Percentiles rank a stretch among this genome's conserved stretches.
Conservation (phyloP, 208 protist species). For the Trypanosomatidae sp. region DNA sequence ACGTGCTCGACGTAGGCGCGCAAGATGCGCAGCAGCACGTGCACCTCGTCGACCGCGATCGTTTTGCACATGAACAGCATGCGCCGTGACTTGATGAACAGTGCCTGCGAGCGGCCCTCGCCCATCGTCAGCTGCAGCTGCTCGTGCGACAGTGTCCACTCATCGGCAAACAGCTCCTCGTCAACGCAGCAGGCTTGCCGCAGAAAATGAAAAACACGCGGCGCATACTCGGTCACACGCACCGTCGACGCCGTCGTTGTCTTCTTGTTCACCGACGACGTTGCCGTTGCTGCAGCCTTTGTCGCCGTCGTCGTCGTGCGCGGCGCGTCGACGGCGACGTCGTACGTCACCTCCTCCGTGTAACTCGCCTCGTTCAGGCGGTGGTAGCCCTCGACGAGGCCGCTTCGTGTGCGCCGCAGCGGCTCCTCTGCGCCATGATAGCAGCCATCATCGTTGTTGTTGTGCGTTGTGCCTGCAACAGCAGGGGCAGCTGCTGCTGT, state of each 20-base stretch:
- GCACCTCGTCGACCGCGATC: slow-evolving; percentile 49
- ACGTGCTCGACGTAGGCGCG: slow-evolving; percentile 38
- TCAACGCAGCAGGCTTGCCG: slow-evolving; percentile 30
- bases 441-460: neutral
- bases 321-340: slow-evolving; percentile 6
- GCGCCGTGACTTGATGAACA: slow-evolving; percentile 71
- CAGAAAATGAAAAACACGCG: slow-evolving; percentile 49
- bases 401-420: slow-evolving; percentile 5
- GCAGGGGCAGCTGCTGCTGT: neutral
- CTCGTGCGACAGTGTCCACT: slow-evolving; percentile 63
- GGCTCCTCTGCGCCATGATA: neutral
- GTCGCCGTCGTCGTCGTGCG: neutral
- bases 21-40: slow-evolving; percentile 42
- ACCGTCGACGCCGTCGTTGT: neutral
- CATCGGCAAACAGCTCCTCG: slow-evolving; percentile 31
- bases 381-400: slow-evolving; percentile 3
- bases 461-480: neutral
- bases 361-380: slow-evolving; percentile 11
- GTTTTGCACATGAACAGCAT: slow-evolving; percentile 79
- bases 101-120: slow-evolving; percentile 67
- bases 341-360: slow-evolving; percentile 5
- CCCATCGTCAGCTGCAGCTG: slow-evolving; percentile 39
- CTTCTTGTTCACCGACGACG: neutral
- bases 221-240: slow-evolving; percentile 55
- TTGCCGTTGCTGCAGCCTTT: slow-evolving; percentile 5